phyloP scores from a whole-genome alignment of 129 eudicot genomes.

The Oenanthe sinensis region DNA sequence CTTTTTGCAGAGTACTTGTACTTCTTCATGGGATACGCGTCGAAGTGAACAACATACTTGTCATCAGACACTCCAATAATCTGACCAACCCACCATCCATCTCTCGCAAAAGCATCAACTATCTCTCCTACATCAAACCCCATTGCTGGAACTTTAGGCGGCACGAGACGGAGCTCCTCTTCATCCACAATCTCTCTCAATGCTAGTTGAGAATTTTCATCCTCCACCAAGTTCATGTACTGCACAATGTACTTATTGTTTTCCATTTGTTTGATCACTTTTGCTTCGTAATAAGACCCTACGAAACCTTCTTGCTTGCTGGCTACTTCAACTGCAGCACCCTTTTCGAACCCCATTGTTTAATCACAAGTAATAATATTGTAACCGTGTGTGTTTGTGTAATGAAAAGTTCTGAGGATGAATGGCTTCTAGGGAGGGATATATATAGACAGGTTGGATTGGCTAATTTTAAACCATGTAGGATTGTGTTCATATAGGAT shows the following conservation, averaged over 20 bases:
- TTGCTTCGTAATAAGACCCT: neutral
- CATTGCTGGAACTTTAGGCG: neutral
- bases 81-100: neutral
- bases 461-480: too few relatives aligned
- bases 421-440: too few relatives aligned
- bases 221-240: neutral
- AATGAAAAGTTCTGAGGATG: too few relatives aligned
- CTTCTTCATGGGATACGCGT: neutral
- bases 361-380: neutral
- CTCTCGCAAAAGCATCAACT: neutral
- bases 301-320: neutral
- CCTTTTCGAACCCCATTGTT: neutral
- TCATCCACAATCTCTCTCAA: neutral
- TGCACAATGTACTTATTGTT: neutral
- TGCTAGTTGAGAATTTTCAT: neutral
- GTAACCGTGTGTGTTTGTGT: too few relatives aligned
- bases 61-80: neutral
- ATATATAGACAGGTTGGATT: too few relatives aligned
- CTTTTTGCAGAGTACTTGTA: neutral
- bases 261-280: neutral
- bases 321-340: neutral
- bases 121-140: neutral
- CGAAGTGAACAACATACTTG: neutral
- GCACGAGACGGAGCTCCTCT: neutral
- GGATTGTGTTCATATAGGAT: too few relatives aligned